A percentile compares a stretch with the other conserved stretches of the same genome.
Conservation (phyloP, 2,329 filamentous ascomycete species). For the Sporothrix variecibatus region DNA sequence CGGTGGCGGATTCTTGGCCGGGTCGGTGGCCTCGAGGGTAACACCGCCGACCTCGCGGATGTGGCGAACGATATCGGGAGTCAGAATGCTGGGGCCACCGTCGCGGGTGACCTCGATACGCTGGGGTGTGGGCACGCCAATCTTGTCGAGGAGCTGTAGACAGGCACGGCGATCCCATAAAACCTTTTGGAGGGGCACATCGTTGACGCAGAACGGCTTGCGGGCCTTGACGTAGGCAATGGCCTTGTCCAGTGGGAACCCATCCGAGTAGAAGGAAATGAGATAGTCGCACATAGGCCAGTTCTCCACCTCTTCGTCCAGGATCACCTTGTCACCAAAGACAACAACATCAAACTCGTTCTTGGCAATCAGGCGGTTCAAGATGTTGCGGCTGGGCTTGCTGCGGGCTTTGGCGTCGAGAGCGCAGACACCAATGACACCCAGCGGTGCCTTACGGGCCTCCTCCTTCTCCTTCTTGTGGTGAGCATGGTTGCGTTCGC, state of each 20-base stretch:
- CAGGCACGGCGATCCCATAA: slow-evolving; percentile 94
- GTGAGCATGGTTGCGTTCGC: slow-evolving; percentile 55
- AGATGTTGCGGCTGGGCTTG: slow-evolving; percentile 94
- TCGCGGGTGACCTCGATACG: slow-evolving; percentile 91
- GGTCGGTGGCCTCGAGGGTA: slow-evolving; percentile 67
- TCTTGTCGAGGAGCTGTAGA: slow-evolving; percentile 81
- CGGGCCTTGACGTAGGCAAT: slow-evolving; percentile 92
- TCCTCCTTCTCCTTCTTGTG: slow-evolving; percentile 62
- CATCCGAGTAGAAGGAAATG: slow-evolving; percentile 97
- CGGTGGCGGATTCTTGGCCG: slow-evolving; percentile 56
- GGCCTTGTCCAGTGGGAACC: slow-evolving; percentile 94
- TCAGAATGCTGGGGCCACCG: slow-evolving; percentile 79
- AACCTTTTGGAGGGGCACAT: slow-evolving; percentile 95
- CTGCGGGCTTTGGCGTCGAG: slow-evolving; percentile 94
- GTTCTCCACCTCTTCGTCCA: slow-evolving; percentile 94
- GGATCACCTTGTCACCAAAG: slow-evolving; percentile 97
- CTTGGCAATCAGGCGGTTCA: slow-evolving; percentile 87
- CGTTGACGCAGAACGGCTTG: slow-evolving; percentile 96
- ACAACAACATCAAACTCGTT: slow-evolving; percentile 95
- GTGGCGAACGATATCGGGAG: slow-evolving; percentile 75
- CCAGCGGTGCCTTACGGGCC: slow-evolving; percentile 63
- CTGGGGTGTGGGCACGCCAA: slow-evolving; percentile 85
- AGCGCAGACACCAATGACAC: slow-evolving; percentile 88
- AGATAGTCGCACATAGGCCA: slow-evolving; percentile 96
- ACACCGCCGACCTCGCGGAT: slow-evolving; percentile 81